These are phyloP conservation scores for Kalmanozyma brasiliensis DNA, from an alignment of 1,284 basidiomycete genomes.

Conservation along the genomic window DNA sequence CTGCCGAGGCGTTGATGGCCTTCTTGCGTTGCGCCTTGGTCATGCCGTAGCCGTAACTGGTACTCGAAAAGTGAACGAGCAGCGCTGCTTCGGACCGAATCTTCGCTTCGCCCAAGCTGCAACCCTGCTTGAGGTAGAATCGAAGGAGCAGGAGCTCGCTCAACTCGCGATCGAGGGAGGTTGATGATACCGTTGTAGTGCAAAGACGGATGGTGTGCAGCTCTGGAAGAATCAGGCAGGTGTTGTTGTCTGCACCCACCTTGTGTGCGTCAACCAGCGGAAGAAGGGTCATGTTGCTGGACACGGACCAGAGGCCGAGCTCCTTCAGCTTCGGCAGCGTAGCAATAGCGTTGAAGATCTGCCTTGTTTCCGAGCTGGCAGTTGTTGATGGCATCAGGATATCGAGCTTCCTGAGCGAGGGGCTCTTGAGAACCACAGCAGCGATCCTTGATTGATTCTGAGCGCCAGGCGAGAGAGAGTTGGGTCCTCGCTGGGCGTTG, in stretches of 20 bases:
- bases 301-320: conserved; percentile 13
- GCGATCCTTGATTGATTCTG: conserved; percentile 4
- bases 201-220: conserved; percentile 12
- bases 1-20: not conserved
- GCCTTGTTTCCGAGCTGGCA: not conserved
- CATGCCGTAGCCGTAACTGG: too few species aligned
- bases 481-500: conserved; percentile 7
- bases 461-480: not conserved
- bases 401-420: conserved; percentile 21
- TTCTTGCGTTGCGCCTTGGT: too few species aligned
- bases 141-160: too few species aligned
- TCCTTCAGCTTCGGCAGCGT: conserved; percentile 14
- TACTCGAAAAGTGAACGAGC: too few species aligned
- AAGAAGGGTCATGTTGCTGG: not conserved
- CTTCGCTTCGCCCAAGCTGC: too few species aligned
- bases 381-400: conserved; percentile 14
- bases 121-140: too few species aligned
- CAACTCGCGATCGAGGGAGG: conserved; percentile 4
- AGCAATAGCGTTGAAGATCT: conserved; percentile 16
- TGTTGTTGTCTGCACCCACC: not conserved
- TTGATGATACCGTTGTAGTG: not conserved
- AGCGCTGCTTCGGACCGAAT: too few species aligned
- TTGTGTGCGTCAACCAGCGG: not conserved
- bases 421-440: conserved; percentile 13
- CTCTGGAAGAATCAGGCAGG: not conserved